Evolutionary conservation across 2,329 filamentous ascomycete genomes (phyloP).

Genomic region (Teratosphaeria destructans): DNA sequence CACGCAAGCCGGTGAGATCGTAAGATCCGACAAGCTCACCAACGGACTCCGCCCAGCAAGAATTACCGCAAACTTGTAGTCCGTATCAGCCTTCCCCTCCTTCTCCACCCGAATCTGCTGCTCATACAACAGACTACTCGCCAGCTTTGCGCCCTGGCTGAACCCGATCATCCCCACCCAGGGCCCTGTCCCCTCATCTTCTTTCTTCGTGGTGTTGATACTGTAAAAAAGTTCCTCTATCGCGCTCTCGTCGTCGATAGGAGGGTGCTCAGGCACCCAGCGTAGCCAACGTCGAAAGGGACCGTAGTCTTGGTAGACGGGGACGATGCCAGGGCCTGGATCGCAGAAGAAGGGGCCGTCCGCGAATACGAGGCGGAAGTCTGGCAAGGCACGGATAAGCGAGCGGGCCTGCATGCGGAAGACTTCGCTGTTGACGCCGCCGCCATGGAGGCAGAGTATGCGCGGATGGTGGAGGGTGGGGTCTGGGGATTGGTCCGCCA

Average conservation of each 20-base stretch:
- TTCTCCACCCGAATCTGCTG: constrained; percentile 48
- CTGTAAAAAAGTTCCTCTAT: constrained; percentile 38
- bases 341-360: constrained; percentile 57
- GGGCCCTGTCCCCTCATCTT: constrained; percentile 34
- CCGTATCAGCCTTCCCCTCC: constrained; percentile 25
- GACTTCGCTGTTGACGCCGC: constrained; percentile 60
- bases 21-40: constrained; percentile 40
- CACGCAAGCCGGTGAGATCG: constrained; percentile 28
- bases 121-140: constrained; percentile 37
- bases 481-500: constrained; percentile 1
- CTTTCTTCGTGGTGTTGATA: constrained; percentile 35
- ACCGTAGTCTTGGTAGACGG: constrained; percentile 54
- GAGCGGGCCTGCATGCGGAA: constrained; percentile 59
- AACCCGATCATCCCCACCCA: constrained; percentile 44
- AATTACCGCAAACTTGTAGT: constrained; percentile 52
- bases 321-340: constrained; percentile 51
- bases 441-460: constrained; percentile 72
- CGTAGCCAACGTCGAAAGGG: constrained; percentile 57
- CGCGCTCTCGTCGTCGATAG: constrained; percentile 40
- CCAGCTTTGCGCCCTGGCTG: constrained; percentile 40
- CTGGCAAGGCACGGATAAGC: constrained; percentile 40
- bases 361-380: constrained; percentile 63
- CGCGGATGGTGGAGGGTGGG: constrained; percentile 39
- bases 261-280: constrained; percentile 49
- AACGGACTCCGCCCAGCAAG: constrained; percentile 53